Percentiles rank a stretch among this genome's conserved stretches.
Conservation (phyloP, 768 basidiomycete genomes). For the Lactifluus subvellereus region DNA sequence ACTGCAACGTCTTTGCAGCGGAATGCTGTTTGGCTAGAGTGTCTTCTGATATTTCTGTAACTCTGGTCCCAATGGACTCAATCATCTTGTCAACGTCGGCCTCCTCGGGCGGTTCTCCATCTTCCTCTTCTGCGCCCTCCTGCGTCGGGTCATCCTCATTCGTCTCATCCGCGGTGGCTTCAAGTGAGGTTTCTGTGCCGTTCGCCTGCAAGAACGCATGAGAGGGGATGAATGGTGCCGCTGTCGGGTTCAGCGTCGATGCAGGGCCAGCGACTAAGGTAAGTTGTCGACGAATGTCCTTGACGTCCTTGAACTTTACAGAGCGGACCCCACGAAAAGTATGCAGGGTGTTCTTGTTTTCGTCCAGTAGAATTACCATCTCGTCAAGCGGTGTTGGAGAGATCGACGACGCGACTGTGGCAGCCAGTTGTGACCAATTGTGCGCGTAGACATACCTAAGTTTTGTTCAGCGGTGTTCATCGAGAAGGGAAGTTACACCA, state of each 20-base stretch:
- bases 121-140: constrained; percentile 11
- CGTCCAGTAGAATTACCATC: constrained; percentile 13
- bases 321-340: not conserved
- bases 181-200: not conserved
- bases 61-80: constrained; percentile 6
- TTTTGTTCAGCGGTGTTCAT: not conserved
- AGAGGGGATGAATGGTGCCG: constrained; percentile 9
- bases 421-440: not conserved
- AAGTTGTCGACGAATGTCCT: constrained; percentile 14
- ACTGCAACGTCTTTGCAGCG: constrained; percentile 13
- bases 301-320: constrained; percentile 8
- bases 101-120: not conserved
- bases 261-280: constrained; percentile 4
- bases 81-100: constrained; percentile 8
- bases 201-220: not conserved
- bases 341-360: not conserved
- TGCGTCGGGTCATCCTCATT: not conserved
- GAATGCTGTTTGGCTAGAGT: not conserved
- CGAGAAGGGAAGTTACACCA: not conserved
- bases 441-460: constrained; percentile 14
- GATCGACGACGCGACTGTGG: constrained; percentile 4
- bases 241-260: constrained; percentile 9
- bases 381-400: constrained; percentile 13
- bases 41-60: not conserved
- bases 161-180: not conserved